A percentile compares a stretch with the other conserved stretches of the same genome.
These are phyloP conservation scores for Nakazawaea wyomingensis DNA, from an alignment of 805 yeast species.

Conservation along the genomic window DNA sequence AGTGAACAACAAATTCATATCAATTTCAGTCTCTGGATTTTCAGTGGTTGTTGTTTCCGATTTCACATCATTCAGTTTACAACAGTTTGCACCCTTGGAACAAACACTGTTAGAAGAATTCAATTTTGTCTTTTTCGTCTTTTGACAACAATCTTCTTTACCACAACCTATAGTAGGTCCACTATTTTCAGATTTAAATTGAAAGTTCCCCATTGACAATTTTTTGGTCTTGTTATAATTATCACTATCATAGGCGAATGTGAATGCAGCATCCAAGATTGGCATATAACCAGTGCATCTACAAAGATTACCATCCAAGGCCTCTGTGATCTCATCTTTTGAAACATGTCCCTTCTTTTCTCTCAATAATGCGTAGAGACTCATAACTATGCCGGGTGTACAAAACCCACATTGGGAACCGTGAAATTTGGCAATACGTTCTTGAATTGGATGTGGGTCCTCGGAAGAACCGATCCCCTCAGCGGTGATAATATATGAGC, in stretches of 20 bases:
- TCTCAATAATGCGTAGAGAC: conserved; percentile 36
- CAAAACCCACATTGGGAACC: conserved; percentile 50
- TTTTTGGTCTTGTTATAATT: conserved; percentile 22
- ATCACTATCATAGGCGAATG: conserved; percentile 33
- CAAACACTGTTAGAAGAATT: not conserved
- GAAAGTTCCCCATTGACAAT: conserved; percentile 12
- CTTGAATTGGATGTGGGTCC: conserved; percentile 44
- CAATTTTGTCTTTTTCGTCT: conserved; percentile 17
- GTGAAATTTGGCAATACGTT: conserved; percentile 41
- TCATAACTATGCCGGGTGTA: conserved; percentile 48
- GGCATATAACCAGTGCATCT: conserved; percentile 48
- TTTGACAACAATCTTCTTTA: conserved; percentile 31
- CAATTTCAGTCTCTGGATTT: conserved; percentile 26
- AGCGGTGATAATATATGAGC: conserved; percentile 40
- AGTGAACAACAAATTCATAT: conserved; percentile 27
- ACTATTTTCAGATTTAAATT: not conserved
- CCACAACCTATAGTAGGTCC: conserved; percentile 21
- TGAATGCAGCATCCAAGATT: conserved; percentile 40
- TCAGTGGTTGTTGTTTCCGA: conserved; percentile 16
- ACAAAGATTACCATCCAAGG: conserved; percentile 43
- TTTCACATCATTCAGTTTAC: conserved; percentile 12
- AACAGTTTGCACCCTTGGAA: conserved; percentile 6
- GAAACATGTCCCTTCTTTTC: conserved; percentile 31
- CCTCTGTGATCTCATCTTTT: conserved; percentile 35
- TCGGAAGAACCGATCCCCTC: conserved; percentile 40